Percentiles rank a stretch among this genome's conserved stretches.
These are phyloP conservation scores for Pythium rhizo-oryzae DNA, from an alignment of 352 stramenopile genomes.

Conservation along the genomic window DNA sequence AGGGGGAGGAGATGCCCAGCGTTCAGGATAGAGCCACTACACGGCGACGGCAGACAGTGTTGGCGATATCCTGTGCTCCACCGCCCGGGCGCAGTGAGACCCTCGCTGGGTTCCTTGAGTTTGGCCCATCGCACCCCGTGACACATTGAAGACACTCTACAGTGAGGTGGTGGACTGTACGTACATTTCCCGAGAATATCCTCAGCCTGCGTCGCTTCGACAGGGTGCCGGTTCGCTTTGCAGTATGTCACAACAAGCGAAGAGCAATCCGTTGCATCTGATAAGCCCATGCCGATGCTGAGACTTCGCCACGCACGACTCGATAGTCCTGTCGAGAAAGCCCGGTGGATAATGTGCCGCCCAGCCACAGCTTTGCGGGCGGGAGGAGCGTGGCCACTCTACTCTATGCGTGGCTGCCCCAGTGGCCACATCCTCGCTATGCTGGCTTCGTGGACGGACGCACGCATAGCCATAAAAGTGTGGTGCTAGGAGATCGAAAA, in stretches of 20 bases:
- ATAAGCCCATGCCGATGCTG: too few relatives aligned
- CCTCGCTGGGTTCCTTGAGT: too few relatives aligned
- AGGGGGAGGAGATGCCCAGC: neutral
- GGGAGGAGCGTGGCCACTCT: neutral
- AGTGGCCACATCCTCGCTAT: neutral
- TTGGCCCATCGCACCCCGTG: neutral
- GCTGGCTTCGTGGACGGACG: neutral
- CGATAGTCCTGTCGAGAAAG: neutral
- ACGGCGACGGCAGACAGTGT: neutral
- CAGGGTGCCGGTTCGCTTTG: neutral
- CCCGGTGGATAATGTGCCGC: neutral
- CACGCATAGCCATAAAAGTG: neutral
- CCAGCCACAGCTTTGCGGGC: neutral
- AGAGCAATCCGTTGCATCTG: too few relatives aligned
- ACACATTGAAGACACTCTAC: neutral
- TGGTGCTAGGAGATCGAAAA: neutral
- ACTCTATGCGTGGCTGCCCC: neutral
- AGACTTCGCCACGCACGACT: neutral
- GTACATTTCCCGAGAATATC: neutral
- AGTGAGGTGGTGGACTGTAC: neutral
- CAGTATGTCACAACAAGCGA: neutral
- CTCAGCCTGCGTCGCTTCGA: neutral
- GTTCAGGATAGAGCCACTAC: neutral
- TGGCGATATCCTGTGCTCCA: neutral
- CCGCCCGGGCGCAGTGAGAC: too few relatives aligned